Base-by-base conservation (phyloP, 768 basidiomycete genomes). In the Austroboletus eburneus region DNA sequence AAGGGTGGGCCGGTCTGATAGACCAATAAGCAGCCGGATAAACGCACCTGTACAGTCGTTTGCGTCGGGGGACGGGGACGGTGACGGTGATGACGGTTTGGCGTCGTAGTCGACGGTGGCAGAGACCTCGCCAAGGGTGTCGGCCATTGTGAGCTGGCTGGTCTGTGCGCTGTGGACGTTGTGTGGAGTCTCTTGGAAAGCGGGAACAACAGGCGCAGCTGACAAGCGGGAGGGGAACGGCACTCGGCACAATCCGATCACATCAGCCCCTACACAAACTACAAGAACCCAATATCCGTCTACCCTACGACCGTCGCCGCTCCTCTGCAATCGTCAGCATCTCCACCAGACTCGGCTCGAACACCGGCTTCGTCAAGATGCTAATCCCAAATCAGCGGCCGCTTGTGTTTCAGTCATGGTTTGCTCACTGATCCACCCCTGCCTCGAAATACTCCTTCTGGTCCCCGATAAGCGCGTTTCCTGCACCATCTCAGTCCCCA, bases 311-410 rank as follows among this genome's bases (percentile, higher is more conserved):
- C 8, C 55, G 52, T 40, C 72, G 65, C 24, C 72, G 72, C 50
- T 71, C 73, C 29, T 69, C 67, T 3, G 74, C 75, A 42, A 72
- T 65, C 38, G 41, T 61, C 45, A 77, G 58, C 68, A 76, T 72
- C 18, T 57, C 59, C 51, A 66, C 67, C 18, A 77, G 51, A 51
- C 69, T 73, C 42, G 72, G 74, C 66, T 88, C 85, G 20, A 76
- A 66, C 2, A 90, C 88, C 0, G 89, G 88, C 66, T 91, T 91
- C 39, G 85, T 89, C 50, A 91, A 65, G 14, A 91, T 79, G 42
- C 85, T 88, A 45, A 13, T 48, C 39, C 39, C n/a, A 3, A 21
- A 45, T 58, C 50, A 55, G 42, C 34, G n/a, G n/a, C n/a, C n/a
- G n/a, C n/a, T n/a, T n/a, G n/a, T n/a, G n/a, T n/a, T n/a, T n/a